Percentiles rank a stretch among this genome's conserved stretches.
Evolutionary conservation across 345 rosid genomes (phyloP).

Genomic region (Erodium maritimum): DNA sequence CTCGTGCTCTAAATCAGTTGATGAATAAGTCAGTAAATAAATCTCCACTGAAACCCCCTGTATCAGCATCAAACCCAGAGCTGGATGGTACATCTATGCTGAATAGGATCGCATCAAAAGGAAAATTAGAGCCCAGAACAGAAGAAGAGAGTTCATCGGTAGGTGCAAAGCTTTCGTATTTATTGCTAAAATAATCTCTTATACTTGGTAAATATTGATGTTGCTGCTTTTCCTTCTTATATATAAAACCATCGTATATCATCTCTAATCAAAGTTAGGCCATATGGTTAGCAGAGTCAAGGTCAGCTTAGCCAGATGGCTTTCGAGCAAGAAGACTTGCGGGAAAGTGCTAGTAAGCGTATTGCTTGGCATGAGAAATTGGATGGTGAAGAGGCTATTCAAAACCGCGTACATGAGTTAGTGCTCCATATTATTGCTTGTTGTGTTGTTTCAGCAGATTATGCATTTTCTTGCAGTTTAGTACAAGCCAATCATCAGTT

Average conservation of each 20-base stretch:
- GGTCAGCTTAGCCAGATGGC: constrained; percentile 74
- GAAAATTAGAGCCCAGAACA: constrained; percentile 29
- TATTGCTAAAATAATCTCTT: too few species aligned
- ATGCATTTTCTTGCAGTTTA: constrained; percentile 3
- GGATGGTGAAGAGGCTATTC: constrained; percentile 91
- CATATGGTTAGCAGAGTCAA: constrained; percentile 35
- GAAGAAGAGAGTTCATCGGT: constrained; percentile 42
- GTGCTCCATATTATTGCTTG: constrained; percentile 18
- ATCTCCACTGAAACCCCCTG: constrained; percentile 35
- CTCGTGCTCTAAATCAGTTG: constrained; percentile 72
- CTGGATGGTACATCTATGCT: constrained; percentile 36
- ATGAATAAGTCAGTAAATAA: constrained; percentile 46
- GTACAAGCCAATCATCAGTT: background rate
- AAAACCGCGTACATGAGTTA: constrained; percentile 92
- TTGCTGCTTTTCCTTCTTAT: constrained; percentile 1
- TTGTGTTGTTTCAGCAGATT: constrained; percentile 4
- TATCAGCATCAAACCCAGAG: constrained; percentile 21
- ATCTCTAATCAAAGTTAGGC: constrained; percentile 4
- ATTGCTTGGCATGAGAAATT: constrained; percentile 93
- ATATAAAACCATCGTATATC: background rate
- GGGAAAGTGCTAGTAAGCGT: constrained; percentile 80
- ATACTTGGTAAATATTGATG: background rate
- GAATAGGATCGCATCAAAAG: constrained; percentile 50
- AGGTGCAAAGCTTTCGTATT: constrained; percentile 12
- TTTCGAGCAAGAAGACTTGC: constrained; percentile 72